Evolutionary conservation across 306 rosid species (phyloP).

Genomic region (Cucurbita ficifolia): DNA sequence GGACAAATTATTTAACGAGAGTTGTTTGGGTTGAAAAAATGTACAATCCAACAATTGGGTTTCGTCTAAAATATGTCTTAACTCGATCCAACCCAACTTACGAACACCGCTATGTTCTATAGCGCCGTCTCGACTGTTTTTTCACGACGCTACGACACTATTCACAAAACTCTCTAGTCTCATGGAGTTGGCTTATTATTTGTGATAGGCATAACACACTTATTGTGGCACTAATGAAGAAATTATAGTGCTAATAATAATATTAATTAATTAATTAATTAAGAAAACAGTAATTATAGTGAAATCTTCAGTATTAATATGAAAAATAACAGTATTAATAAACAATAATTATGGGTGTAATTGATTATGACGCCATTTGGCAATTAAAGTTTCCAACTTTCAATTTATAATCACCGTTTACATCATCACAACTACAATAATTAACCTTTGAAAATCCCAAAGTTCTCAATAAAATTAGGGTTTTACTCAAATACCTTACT

Average conservation of each 20-base stretch:
- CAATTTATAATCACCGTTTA: not conserved
- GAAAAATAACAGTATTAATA: too few relatives aligned
- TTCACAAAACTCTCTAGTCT: not conserved
- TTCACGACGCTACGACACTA: too few relatives aligned
- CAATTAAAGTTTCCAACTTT: not conserved
- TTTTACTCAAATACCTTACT: not conserved
- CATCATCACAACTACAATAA: not conserved
- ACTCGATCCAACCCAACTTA: too few relatives aligned
- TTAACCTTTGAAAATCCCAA: not conserved
- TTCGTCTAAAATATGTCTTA: too few relatives aligned
- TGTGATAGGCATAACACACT: not conserved
- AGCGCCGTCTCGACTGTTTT: too few relatives aligned
- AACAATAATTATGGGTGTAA: not conserved
- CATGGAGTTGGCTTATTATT: not conserved
- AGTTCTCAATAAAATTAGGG: not conserved
- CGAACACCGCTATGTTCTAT: too few relatives aligned
- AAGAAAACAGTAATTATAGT: not conserved
- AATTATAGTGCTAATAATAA: not conserved
- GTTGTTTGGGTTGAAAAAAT: too few relatives aligned
- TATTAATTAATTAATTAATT: not conserved
- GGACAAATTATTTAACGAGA: too few relatives aligned
- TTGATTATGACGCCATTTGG: not conserved
- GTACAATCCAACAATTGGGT: too few relatives aligned
- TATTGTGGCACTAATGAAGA: not conserved
- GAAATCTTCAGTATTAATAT: not conserved